Conservation (phyloP, 2,329 filamentous ascomycete genomes). For the Parastagonospora avenae region DNA sequence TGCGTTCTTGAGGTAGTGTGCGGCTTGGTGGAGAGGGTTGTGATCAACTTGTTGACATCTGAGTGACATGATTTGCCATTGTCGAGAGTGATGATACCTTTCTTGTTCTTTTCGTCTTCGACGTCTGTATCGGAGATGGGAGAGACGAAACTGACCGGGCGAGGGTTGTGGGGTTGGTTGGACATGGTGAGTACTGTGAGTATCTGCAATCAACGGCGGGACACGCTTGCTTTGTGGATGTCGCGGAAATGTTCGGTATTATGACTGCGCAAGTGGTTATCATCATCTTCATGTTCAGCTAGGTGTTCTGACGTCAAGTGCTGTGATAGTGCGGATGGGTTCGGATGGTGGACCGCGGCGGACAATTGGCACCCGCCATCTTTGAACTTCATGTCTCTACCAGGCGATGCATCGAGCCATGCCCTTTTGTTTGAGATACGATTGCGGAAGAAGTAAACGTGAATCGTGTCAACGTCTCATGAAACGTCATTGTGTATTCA, state of each 20-base stretch:
- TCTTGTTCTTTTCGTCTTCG: neutral
- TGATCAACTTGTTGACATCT: neutral
- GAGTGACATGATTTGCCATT: too few species aligned
- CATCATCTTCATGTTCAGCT: neutral
- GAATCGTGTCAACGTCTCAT: too few species aligned
- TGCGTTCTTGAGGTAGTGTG: conserved; percentile 6
- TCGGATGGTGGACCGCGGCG: neutral
- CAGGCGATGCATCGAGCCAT: neutral
- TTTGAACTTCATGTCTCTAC: neutral
- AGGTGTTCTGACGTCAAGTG: conserved; percentile 3
- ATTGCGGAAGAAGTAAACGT: too few species aligned
- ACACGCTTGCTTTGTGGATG: neutral
- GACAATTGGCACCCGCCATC: neutral
- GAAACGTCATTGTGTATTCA: neutral
- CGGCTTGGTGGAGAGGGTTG: neutral
- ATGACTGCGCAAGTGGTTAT: neutral
- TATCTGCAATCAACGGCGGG: too few species aligned
- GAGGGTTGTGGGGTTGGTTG: neutral
- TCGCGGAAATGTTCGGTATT: neutral
- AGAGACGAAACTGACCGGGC: conserved; percentile 4
- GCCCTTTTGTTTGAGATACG: too few species aligned
- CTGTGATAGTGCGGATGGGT: neutral
- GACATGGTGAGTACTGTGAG: neutral
- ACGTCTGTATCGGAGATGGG: conserved; percentile 6
- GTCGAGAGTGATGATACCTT: neutral